Conservation (phyloP, 2,329 filamentous ascomycete genomes). For the Cercospora zeina region DNA sequence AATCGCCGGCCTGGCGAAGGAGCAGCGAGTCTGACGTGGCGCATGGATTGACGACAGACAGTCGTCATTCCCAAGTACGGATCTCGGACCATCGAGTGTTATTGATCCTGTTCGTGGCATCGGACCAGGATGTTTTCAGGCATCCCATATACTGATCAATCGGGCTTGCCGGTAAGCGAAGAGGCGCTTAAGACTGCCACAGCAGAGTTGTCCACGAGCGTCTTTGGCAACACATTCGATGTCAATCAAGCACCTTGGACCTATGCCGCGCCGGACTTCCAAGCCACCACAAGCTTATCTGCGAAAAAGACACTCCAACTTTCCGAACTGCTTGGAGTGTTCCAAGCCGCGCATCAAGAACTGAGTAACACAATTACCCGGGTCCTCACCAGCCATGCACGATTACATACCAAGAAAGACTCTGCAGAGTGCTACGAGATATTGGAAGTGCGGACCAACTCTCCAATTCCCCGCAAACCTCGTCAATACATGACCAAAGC, state of each 20-base stretch:
- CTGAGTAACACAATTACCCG: not conserved
- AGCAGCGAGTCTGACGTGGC: not conserved
- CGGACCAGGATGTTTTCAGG: conserved; percentile 1
- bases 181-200: conserved; percentile 5
- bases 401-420: not conserved
- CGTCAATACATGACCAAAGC: conserved; percentile 13
- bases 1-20: not conserved
- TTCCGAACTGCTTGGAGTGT: conserved; percentile 5
- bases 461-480: not conserved
- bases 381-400: conserved; percentile 2
- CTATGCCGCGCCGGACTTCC: conserved; percentile 9
- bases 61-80: conserved; percentile 6
- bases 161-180: conserved; percentile 1
- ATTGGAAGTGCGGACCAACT: not conserved
- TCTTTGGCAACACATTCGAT: conserved; percentile 2
- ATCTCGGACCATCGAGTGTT: conserved; percentile 2
- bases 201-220: conserved; percentile 3
- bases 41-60: not conserved
- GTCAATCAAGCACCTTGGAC: conserved; percentile 2
- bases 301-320: not conserved
- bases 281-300: conserved; percentile 7
- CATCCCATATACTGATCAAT: conserved; percentile 4
- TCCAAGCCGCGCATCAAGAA: not conserved
- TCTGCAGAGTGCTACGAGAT: conserved; percentile 12
- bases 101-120: conserved; percentile 10